Conservation (phyloP, 2,329 filamentous ascomycete species). For the Pezicula radicicola region DNA sequence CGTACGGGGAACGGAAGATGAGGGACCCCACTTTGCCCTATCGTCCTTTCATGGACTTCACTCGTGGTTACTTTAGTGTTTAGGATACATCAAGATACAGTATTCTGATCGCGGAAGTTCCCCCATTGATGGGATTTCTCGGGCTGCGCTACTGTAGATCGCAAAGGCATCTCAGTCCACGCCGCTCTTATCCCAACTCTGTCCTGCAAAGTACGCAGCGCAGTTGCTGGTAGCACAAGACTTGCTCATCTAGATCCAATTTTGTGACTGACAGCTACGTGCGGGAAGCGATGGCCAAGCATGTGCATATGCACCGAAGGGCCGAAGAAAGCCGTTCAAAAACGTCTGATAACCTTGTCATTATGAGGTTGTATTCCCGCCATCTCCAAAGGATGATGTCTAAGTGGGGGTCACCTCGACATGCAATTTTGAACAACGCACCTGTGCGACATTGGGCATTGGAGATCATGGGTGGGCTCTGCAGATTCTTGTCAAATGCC, state of each 20-base stretch:
- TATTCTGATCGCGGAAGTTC: too few species aligned
- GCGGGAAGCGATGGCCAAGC: background rate
- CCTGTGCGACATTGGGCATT: background rate
- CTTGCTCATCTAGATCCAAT: too few species aligned
- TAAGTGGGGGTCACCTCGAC: background rate
- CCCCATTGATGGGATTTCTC: too few species aligned
- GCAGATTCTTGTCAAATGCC: background rate
- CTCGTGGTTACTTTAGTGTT: too few species aligned
- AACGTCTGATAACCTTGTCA: background rate
- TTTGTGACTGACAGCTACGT: too few species aligned
- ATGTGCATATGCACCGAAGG: background rate
- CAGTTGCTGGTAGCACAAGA: too few species aligned
- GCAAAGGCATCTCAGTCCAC: background rate
- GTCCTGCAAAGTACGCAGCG: too few species aligned
- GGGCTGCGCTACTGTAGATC: background rate
- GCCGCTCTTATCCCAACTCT: too few species aligned
- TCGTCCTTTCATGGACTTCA: too few species aligned
- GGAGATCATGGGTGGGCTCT: background rate
- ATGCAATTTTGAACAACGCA: background rate
- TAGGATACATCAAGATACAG: too few species aligned
- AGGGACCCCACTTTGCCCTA: too few species aligned
- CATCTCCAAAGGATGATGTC: background rate
- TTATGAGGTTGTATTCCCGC: background rate
- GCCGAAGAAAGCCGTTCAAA: background rate
- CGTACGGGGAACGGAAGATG: too few species aligned